A percentile compares a stretch with the other conserved stretches of the same genome.
Evolutionary conservation across 192 early-diverging fungal genomes (phyloP).

Genomic region (Backusella australiensis): DNA sequence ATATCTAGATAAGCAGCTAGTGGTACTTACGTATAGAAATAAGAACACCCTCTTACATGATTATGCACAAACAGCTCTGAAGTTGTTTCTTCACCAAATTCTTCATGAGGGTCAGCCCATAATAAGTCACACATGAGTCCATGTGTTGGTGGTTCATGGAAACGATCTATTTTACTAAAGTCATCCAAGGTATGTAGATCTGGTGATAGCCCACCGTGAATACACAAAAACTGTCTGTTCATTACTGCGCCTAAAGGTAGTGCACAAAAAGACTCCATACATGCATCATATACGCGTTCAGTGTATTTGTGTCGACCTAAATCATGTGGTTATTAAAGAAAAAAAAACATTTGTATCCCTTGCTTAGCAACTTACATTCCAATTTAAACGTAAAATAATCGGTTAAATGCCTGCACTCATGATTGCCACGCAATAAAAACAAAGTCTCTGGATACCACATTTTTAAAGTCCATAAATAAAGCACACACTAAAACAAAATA

Average conservation of each 20-base stretch:
- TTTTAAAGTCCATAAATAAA: conserved; percentile 91
- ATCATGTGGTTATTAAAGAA: neutral
- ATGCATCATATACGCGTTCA: conserved; percentile 87
- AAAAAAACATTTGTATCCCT: neutral
- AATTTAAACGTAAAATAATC: conserved; percentile 98
- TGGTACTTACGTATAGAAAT: conserved; percentile 62
- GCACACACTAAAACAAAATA: conserved; percentile 65
- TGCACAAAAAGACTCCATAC: conserved; percentile 87
- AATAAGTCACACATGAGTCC: conserved; percentile 93
- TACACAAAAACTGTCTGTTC: conserved; percentile 95
- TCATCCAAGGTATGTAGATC: conserved; percentile 92
- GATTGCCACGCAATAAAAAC: conserved; percentile 92
- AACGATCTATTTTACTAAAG: conserved; percentile 79
- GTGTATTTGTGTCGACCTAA: conserved; percentile 93
- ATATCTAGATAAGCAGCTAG: neutral
- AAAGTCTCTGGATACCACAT: conserved; percentile 86
- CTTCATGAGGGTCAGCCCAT: conserved; percentile 93
- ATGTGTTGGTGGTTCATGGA: conserved; percentile 90
- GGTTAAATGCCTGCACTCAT: conserved; percentile 96
- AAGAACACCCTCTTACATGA: conserved; percentile 88
- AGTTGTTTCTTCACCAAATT: conserved; percentile 88
- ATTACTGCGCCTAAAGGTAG: conserved; percentile 92
- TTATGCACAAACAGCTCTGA: conserved; percentile 85
- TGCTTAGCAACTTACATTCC: conserved; percentile 69
- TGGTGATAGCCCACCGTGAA: conserved; percentile 94